phyloP scores from a whole-genome alignment of 371 early-diverging fungal genomes.

The Funneliformis caledonium region DNA sequence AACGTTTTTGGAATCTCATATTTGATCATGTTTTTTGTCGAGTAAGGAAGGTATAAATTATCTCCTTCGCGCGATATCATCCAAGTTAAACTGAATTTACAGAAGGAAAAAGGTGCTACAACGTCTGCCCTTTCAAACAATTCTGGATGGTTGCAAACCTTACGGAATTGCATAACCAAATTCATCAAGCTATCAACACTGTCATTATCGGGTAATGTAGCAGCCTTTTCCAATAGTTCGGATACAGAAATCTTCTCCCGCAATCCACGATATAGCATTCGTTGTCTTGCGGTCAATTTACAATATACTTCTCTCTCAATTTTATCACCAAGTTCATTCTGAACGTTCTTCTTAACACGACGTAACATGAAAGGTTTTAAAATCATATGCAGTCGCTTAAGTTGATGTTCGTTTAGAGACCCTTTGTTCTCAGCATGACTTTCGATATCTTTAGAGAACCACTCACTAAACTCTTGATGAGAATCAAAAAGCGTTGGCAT shows the following conservation, averaged over 20 bases:
- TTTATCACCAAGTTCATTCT: constrained; percentile 94
- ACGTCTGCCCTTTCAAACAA: constrained; percentile 95
- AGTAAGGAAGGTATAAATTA: constrained; percentile 62
- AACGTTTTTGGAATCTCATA: constrained; percentile 70
- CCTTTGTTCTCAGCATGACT: constrained; percentile 88
- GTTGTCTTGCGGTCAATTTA: constrained; percentile 85
- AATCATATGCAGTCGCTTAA: constrained; percentile 93
- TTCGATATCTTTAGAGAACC: constrained; percentile 96
- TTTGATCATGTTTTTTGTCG: constrained; percentile 63
- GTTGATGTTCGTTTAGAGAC: constrained; percentile 86
- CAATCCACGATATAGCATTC: constrained; percentile 74
- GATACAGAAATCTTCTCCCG: constrained; percentile 85
- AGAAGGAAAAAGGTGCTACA: constrained; percentile 70
- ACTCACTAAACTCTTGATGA: constrained; percentile 92
- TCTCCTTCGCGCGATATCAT: constrained; percentile 69
- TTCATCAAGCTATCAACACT: constrained; percentile 89
- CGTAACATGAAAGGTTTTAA: constrained; percentile 99
- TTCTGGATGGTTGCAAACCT: constrained; percentile 98
- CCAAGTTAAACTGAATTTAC: constrained; percentile 63
- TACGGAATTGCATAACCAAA: constrained; percentile 97
- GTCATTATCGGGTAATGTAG: constrained; percentile 62
- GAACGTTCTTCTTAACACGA: constrained; percentile 96
- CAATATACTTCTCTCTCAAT: constrained; percentile 88
- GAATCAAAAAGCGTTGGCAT: constrained; percentile 98
- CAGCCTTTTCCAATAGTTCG: constrained; percentile 77